Evolutionary conservation across 2,329 filamentous ascomycete genomes (phyloP).

Genomic region (Coniosporium tulheliwenetii): DNA sequence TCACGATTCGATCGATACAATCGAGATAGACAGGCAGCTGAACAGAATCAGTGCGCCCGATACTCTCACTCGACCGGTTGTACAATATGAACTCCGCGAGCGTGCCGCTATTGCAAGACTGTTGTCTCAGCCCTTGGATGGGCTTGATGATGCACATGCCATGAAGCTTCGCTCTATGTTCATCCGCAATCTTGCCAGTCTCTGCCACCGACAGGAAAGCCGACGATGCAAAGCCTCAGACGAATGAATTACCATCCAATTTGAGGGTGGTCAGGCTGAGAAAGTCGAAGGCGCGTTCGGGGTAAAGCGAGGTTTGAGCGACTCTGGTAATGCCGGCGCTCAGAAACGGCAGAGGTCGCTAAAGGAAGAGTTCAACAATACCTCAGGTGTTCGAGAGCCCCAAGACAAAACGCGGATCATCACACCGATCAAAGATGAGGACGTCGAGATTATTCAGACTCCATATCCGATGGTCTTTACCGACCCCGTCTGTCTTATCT

Average conservation of each 20-base stretch:
- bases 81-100: not conserved
- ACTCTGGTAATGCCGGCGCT: not conserved
- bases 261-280: not conserved
- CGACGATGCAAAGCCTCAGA: not conserved
- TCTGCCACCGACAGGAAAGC: not conserved
- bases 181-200: no score
- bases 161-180: not conserved
- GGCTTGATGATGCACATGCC: not conserved
- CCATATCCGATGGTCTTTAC: not conserved
- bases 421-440: not conserved
- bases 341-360: not conserved
- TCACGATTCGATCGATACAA: no score
- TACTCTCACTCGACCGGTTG: no score
- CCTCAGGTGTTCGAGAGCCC: not conserved
- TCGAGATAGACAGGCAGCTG: no score
- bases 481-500: not conserved
- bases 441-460: not conserved
- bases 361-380: not conserved
- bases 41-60: no score
- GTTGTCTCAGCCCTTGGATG: not conserved
- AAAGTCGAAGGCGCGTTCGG: not conserved
- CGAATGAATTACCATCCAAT: not conserved
- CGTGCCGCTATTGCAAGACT: not conserved
- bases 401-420: not conserved
- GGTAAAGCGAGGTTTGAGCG: not conserved